Conservation (phyloP, 257 asterid species). For the Linderniella brevidens region DNA sequence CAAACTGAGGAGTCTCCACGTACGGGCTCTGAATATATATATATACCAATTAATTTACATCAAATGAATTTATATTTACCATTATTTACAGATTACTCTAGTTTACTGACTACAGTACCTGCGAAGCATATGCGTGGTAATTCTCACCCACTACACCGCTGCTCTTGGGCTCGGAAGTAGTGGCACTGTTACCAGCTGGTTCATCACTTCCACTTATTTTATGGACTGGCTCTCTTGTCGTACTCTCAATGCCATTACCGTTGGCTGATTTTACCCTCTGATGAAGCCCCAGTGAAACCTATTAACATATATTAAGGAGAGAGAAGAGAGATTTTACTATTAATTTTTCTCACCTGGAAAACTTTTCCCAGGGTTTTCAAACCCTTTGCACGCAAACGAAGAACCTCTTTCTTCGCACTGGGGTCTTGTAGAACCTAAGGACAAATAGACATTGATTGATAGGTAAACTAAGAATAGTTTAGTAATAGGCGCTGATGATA, state of each 20-base stretch:
- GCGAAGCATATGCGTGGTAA: too few relatives aligned
- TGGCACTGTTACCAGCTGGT: too few relatives aligned
- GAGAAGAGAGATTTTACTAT: neutral
- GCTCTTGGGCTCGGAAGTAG: too few relatives aligned
- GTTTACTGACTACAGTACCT: too few relatives aligned
- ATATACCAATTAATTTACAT: too few relatives aligned
- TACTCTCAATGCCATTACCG: constrained; percentile 20
- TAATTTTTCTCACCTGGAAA: constrained; percentile 47
- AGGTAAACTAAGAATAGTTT: constrained; percentile 8
- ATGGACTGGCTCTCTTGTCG: constrained; percentile 12
- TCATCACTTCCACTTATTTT: constrained; percentile 22
- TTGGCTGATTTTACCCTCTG: constrained; percentile 30
- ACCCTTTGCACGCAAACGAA: constrained; percentile 88
- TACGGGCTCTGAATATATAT: too few relatives aligned
- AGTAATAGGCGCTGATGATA: constrained; percentile 3
- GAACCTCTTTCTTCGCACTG: constrained; percentile 81
- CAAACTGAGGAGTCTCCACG: too few relatives aligned
- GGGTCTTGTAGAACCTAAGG: constrained; percentile 73
- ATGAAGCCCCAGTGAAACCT: neutral
- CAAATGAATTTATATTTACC: too few relatives aligned
- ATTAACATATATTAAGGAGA: constrained; percentile 2
- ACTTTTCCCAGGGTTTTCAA: constrained; percentile 85
- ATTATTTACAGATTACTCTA: too few relatives aligned
- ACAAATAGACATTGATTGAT: constrained; percentile 9
- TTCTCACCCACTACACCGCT: too few relatives aligned